Base-by-base conservation (phyloP, 345 rosid genomes). In the Eucalyptus caleyi region DNA sequence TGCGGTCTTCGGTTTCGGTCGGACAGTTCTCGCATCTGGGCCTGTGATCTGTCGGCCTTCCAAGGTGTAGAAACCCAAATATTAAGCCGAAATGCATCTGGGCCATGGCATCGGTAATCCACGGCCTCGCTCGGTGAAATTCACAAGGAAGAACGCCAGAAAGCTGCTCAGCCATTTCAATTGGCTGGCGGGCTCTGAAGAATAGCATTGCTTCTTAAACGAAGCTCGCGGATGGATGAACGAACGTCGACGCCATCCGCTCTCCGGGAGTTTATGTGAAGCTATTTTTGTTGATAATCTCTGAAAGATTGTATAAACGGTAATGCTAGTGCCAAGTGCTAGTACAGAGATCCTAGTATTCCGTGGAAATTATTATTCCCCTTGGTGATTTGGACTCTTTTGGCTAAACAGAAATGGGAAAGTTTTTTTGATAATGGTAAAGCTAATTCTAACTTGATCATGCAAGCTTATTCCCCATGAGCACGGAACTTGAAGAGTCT, bases 401-500 rank as follows among this genome's bases (percentile, higher is more conserved):
- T 8, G 80, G 80, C 80, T 32, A 67, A 65, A 67, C 3, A 32
- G 21, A 8, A 32, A 4, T 32, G 10, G 24, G 23, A 32, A 16
- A 5, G 5, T 32, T 32, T 18, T 16, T 16, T 16, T 34, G 51
- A 67, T 67, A 4, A 7, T 8, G 18, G 5, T n/a, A 53, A 7
- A 30, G 37, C 37, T 65, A 62, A 62, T n/a, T 30, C 72, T 30
- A 30, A 62, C 32, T 0, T 7, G 19, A 30, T 65, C 19, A 4
- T 65, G 72, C 72, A 14, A 45, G 47, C 47, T 45, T 45, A 45
- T 45, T 45, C 49, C 11, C 49, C 30, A 0, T 56, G 27, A 56
- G 6, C 6, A 19, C 1, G 1, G 2, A 53, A 19, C 59, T 53
- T 1, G 24, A 2, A 53, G 24, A 53, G 59, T 53, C 4, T 19